A percentile compares a stretch with the other conserved stretches of the same genome.
Evolutionary conservation across 768 basidiomycete species (phyloP).

Genomic region (Lentinula aciculospora): DNA sequence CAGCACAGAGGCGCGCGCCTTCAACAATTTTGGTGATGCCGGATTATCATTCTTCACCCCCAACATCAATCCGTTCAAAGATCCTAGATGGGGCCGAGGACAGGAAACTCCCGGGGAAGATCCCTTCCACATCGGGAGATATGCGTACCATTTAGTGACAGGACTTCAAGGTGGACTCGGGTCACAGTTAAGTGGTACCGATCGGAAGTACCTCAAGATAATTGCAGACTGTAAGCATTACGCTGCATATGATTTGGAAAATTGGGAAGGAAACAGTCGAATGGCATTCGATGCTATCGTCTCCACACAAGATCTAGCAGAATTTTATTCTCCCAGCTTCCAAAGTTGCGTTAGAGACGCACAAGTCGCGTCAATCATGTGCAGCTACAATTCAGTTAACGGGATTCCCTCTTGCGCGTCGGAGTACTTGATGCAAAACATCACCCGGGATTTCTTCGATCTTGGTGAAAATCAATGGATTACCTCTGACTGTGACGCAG

Average conservation of each 20-base stretch:
- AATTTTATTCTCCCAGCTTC: slow-evolving; percentile 49
- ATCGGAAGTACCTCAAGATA: slow-evolving; percentile 39
- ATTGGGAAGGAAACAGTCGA: slow-evolving; percentile 47
- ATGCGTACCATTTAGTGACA: slow-evolving; percentile 46
- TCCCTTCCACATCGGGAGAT: slow-evolving; percentile 45
- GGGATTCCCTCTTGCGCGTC: slow-evolving; percentile 53
- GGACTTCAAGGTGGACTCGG: slow-evolving; percentile 51
- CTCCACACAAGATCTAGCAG: slow-evolving; percentile 43
- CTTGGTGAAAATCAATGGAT: slow-evolving; percentile 50
- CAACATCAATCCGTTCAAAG: slow-evolving; percentile 54
- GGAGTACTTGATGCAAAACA: slow-evolving; percentile 43
- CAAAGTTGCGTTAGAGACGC: slow-evolving; percentile 57
- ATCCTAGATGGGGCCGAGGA: slow-evolving; percentile 59
- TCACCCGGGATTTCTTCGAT: slow-evolving; percentile 47
- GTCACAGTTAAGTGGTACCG: slow-evolving; percentile 26
- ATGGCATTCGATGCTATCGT: slow-evolving; percentile 50
- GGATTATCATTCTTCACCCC: slow-evolving; percentile 56
- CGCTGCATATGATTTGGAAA: slow-evolving; percentile 53
- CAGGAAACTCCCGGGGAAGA: slow-evolving; percentile 63
- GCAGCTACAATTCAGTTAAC: slow-evolving; percentile 59
- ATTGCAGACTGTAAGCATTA: slow-evolving; percentile 58
- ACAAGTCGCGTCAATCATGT: slow-evolving; percentile 56
- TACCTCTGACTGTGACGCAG: slow-evolving; percentile 52
- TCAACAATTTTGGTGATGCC: slow-evolving; percentile 47
- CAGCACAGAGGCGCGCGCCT: slow-evolving; percentile 53